phyloP scores from a whole-genome alignment of 495 filamentous ascomycete species.

The Hyaloscypha variabilis region DNA sequence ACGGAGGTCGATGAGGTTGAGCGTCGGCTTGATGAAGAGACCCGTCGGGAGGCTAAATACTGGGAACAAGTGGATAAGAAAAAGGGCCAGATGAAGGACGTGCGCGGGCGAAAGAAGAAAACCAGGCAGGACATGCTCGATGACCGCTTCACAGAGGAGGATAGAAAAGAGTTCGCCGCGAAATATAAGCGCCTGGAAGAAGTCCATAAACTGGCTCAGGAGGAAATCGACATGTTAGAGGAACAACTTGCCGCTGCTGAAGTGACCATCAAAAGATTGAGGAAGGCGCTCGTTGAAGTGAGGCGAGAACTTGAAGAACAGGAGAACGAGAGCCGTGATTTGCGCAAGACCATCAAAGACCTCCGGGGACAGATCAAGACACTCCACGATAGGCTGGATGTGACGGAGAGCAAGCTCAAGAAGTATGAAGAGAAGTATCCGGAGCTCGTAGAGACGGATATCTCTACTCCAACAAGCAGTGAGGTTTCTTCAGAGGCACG shows the following conservation, averaged over 20 bases:
- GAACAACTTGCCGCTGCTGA: background rate
- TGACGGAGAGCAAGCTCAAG: background rate
- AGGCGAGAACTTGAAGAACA: background rate
- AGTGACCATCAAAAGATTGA: background rate
- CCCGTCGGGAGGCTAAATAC: background rate
- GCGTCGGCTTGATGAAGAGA: background rate
- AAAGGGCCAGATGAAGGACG: background rate
- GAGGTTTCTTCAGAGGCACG: background rate
- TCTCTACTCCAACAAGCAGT: background rate
- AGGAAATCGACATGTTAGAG: background rate
- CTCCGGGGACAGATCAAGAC: too few species aligned
- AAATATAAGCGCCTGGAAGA: background rate
- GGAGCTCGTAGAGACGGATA: background rate
- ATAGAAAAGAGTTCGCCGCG: background rate
- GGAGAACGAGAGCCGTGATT: background rate
- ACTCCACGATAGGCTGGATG: background rate
- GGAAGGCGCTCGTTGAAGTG: background rate
- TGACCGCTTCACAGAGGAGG: background rate
- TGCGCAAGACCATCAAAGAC: background rate
- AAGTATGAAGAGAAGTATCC: background rate
- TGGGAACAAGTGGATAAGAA: background rate
- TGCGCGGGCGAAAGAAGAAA: background rate
- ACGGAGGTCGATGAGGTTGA: background rate
- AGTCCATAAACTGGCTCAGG: background rate
- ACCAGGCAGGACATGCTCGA: background rate